Conservation (phyloP, 2,329 filamentous ascomycete genomes). For the Mycosphaerella sp. region DNA sequence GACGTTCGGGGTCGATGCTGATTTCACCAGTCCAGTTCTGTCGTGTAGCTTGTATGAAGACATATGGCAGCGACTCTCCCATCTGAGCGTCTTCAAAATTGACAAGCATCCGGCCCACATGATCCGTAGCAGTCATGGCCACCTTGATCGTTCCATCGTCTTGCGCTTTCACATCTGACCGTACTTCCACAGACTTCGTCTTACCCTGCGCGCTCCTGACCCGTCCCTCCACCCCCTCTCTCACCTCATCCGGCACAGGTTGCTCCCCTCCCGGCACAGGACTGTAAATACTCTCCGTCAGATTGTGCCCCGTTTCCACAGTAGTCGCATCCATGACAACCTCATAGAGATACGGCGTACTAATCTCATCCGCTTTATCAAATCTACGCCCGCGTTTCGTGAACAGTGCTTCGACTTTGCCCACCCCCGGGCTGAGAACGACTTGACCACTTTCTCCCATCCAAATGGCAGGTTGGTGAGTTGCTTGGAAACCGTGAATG, state of each 20-base stretch:
- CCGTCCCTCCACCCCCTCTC: conserved; percentile 40
- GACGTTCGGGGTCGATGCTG: conserved; percentile 34
- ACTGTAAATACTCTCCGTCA: conserved; percentile 32
- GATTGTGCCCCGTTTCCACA: conserved; percentile 28
- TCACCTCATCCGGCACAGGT: conserved; percentile 34
- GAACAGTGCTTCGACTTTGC: conserved; percentile 34
- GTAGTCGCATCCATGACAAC: conserved; percentile 38
- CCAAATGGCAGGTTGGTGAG: conserved; percentile 50
- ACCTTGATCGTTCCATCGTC: conserved; percentile 23
- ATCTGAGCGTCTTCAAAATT: conserved; percentile 29
- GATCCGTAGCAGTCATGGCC: conserved; percentile 41
- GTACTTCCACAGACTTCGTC: conserved; percentile 20
- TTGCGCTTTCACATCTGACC: neutral
- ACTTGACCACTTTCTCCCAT: conserved; percentile 48
- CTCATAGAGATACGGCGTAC: conserved; percentile 45
- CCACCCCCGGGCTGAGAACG: conserved; percentile 39
- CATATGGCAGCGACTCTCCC: conserved; percentile 29
- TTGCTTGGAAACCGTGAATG: conserved; percentile 47
- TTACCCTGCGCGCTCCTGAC: conserved; percentile 16
- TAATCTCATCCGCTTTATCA: conserved; percentile 40
- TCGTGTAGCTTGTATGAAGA: conserved; percentile 43
- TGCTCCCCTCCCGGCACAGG: conserved; percentile 41
- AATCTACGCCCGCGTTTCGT: conserved; percentile 40
- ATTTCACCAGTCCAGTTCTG: conserved; percentile 44
- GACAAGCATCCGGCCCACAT: conserved; percentile 41